A percentile compares a stretch with the other conserved stretches of the same genome.
These are phyloP conservation scores for Mrakia frigida DNA, from an alignment of 768 basidiomycete genomes.

Conservation along the genomic window DNA sequence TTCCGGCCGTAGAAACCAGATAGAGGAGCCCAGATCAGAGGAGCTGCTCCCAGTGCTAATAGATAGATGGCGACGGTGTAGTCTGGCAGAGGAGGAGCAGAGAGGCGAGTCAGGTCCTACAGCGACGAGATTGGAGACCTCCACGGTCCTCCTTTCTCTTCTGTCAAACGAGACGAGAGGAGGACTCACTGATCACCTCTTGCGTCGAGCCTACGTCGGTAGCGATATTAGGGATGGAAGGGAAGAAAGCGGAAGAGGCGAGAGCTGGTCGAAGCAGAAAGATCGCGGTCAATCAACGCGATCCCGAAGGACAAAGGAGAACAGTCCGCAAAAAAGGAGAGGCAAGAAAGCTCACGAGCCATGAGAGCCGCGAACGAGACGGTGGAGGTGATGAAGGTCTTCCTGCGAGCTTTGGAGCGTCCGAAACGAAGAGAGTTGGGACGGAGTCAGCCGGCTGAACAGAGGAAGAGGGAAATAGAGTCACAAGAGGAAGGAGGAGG, in stretches of 20 bases:
- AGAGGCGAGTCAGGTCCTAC: too few species aligned
- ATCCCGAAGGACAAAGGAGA: background rate
- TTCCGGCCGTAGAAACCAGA: conserved; percentile 59
- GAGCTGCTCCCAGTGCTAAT: conserved; percentile 49
- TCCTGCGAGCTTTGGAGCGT: conserved; percentile 38
- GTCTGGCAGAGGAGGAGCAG: too few species aligned
- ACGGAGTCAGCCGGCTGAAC: background rate
- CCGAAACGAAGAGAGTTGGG: background rate
- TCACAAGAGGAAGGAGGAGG: background rate
- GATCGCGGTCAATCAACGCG: background rate
- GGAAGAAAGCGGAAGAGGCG: conserved; percentile 18
- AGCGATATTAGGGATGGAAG: conserved; percentile 48
- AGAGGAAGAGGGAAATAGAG: background rate
- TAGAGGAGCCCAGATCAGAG: conserved; percentile 54
- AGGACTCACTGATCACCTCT: conserved; percentile 49
- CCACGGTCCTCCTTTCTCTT: background rate
- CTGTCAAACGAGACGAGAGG: background rate
- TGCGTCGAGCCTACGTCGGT: conserved; percentile 58
- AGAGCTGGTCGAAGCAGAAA: background rate
- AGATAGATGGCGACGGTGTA: conserved; percentile 49
- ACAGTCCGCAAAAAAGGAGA: background rate
- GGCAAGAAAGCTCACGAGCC: conserved; percentile 51
- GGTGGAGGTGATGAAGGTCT: conserved; percentile 55
- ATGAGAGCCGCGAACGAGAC: conserved; percentile 61
- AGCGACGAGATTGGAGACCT: too few species aligned